Evolutionary conservation across 352 stramenopile genomes (phyloP).

Genomic region (Pythium plurisporium): DNA sequence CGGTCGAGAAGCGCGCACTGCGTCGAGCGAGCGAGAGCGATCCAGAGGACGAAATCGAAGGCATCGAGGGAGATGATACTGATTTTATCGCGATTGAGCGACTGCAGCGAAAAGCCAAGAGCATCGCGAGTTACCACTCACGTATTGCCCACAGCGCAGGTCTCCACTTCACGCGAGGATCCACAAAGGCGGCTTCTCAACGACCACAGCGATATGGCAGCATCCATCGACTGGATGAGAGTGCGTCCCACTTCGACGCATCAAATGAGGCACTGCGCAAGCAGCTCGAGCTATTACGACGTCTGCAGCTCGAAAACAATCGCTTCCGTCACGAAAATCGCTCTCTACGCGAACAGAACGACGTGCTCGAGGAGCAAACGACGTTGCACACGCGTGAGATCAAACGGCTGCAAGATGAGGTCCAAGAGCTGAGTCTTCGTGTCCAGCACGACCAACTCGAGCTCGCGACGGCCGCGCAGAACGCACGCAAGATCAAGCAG

Average conservation of each 20-base stretch:
- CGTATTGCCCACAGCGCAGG: slow-evolving; percentile 2
- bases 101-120: slow-evolving; percentile 20
- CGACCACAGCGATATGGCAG: background rate
- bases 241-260: slow-evolving; percentile 28
- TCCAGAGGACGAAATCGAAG: background rate
- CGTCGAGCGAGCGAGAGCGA: background rate
- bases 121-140: slow-evolving; percentile 19
- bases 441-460: slow-evolving; percentile 37
- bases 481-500: slow-evolving; percentile 38
- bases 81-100: slow-evolving; percentile 9
- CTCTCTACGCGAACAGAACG: slow-evolving; percentile 40
- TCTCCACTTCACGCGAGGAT: background rate
- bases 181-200: background rate
- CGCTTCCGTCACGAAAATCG: slow-evolving; percentile 54
- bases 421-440: slow-evolving; percentile 24
- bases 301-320: slow-evolving; percentile 69
- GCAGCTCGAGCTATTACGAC: slow-evolving; percentile 62
- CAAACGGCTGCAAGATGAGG: slow-evolving; percentile 40
- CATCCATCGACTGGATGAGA: slow-evolving; percentile 34
- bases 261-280: slow-evolving; percentile 65
- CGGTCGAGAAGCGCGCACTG: background rate
- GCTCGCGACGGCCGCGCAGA: slow-evolving; percentile 31
- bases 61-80: background rate
- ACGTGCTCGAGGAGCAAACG: slow-evolving; percentile 37
- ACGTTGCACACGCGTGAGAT: slow-evolving; percentile 42